A percentile compares a stretch with the other conserved stretches of the same genome.
Conservation (phyloP, 2,329 filamentous ascomycete genomes). For the Aspergillus aculeatinus region DNA sequence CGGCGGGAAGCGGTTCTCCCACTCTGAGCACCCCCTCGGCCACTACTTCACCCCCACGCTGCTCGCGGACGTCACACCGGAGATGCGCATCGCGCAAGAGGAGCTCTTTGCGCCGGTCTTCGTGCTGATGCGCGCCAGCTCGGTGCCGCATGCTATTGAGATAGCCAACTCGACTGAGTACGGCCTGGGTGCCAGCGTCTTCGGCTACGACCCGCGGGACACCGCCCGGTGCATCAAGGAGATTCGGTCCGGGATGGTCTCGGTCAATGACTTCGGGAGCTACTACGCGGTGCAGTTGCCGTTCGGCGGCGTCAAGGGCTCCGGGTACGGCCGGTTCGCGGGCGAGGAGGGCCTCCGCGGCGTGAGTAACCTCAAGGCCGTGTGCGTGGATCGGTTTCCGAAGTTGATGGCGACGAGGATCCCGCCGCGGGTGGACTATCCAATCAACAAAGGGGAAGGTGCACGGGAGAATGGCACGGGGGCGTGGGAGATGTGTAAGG, state of each 20-base stretch:
- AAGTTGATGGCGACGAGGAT: constrained; percentile 68
- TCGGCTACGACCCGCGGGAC: constrained; percentile 66
- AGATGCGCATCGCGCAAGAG: constrained; percentile 83
- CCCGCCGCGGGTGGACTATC: constrained; percentile 77
- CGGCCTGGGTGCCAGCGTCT: constrained; percentile 85
- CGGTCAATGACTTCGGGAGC: constrained; percentile 91
- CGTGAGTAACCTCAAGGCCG: constrained; percentile 81
- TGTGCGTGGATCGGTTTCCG: constrained; percentile 73
- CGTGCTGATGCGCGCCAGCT: constrained; percentile 72
- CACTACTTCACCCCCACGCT: constrained; percentile 94
- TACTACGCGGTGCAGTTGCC: constrained; percentile 93
- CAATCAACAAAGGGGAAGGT: constrained; percentile 63
- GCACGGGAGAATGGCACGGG: constrained; percentile 54
- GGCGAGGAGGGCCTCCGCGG: constrained; percentile 83
- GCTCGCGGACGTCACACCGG: constrained; percentile 79
- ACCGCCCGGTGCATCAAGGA: constrained; percentile 65
- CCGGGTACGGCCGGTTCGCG: constrained; percentile 89
- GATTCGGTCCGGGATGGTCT: constrained; percentile 83
- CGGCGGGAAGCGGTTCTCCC: constrained; percentile 70
- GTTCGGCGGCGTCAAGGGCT: constrained; percentile 87
- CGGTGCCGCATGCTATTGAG: constrained; percentile 65
- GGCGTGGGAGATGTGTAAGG: constrained; percentile 59
- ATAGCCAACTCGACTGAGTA: constrained; percentile 84
- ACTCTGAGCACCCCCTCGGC: constrained; percentile 72
- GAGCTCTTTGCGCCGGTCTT: constrained; percentile 95